phyloP scores from a whole-genome alignment of 2,329 filamentous ascomycete species.

The Sclerotinia spermophila region DNA sequence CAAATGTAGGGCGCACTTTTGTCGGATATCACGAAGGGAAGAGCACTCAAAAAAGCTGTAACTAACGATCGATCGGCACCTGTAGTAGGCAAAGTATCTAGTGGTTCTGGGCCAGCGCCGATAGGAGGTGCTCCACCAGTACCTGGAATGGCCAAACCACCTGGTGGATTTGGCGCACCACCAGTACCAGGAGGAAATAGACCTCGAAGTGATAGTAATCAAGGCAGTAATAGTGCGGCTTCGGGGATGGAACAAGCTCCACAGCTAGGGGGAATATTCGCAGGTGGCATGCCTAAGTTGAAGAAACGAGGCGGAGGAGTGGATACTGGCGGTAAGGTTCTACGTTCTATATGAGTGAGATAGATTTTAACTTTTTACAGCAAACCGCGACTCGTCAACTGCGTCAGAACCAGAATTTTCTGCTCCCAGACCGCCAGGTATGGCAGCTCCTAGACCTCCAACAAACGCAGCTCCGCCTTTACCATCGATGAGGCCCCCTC shows the following conservation, averaged over 20 bases:
- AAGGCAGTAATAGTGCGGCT: constrained; percentile 45
- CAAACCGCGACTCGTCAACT: constrained; percentile 68
- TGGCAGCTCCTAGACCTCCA: constrained; percentile 57
- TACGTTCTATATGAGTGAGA: background rate
- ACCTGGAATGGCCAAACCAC: constrained; percentile 58
- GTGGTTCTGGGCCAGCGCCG: constrained; percentile 55
- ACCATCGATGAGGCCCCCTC: constrained; percentile 41
- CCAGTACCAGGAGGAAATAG: constrained; percentile 64
- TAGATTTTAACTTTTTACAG: constrained; percentile 40
- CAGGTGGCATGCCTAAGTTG: constrained; percentile 91
- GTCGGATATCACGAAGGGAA: constrained; percentile 81
- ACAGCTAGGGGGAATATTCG: constrained; percentile 84
- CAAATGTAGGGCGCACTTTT: constrained; percentile 72
- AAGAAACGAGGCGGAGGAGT: constrained; percentile 80
- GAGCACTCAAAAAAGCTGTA: constrained; percentile 74
- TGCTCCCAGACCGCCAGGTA: constrained; percentile 54
- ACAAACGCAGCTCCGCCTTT: constrained; percentile 49
- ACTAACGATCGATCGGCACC: constrained; percentile 93
- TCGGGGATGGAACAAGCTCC: constrained; percentile 59
- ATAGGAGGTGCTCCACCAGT: constrained; percentile 77
- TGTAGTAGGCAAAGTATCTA: constrained; percentile 54
- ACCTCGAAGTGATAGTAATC: constrained; percentile 81
- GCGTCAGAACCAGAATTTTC: constrained; percentile 74
- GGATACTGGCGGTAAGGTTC: constrained; percentile 60
- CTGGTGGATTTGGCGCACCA: constrained; percentile 62